These are phyloP conservation scores for Silybum marianum DNA, from an alignment of 129 eudicot species.

Conservation along the genomic window DNA sequence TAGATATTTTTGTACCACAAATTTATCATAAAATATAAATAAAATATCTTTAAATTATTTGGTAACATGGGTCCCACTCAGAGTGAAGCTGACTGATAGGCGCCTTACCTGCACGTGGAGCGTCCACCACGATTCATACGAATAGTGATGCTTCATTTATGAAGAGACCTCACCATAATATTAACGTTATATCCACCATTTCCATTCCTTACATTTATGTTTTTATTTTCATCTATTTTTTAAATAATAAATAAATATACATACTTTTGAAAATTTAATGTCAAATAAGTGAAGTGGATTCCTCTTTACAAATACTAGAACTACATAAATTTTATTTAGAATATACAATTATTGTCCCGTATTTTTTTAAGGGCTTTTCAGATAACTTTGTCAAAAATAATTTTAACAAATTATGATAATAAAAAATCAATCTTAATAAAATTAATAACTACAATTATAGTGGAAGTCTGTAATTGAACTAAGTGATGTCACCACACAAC, in stretches of 20 bases:
- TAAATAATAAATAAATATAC: too few relatives aligned
- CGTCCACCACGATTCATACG: conserved; percentile 22
- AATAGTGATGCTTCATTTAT: conserved; percentile 41
- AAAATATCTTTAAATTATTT: neutral
- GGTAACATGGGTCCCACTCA: neutral
- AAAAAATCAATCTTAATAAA: too few relatives aligned
- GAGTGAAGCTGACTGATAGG: conserved; percentile 9
- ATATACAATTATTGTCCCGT: too few relatives aligned
- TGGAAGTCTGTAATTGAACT: too few relatives aligned
- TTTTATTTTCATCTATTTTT: neutral
- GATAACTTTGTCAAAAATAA: too few relatives aligned
- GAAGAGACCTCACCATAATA: neutral
- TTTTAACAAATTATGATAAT: too few relatives aligned
- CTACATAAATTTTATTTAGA: too few relatives aligned
- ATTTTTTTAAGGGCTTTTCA: too few relatives aligned
- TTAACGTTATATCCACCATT: neutral
- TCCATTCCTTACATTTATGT: neutral
- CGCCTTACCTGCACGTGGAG: conserved; percentile 4
- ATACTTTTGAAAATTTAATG: too few relatives aligned
- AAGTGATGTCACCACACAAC: too few relatives aligned
- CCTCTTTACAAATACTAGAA: neutral
- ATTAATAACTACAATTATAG: too few relatives aligned
- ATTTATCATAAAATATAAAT: neutral
- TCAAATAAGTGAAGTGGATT: neutral
- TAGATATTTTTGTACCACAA: neutral